Percentiles rank a stretch among this genome's conserved stretches.
Evolutionary conservation across 2,329 filamentous ascomycete species (phyloP).

Genomic region (Monosporascus sp.): DNA sequence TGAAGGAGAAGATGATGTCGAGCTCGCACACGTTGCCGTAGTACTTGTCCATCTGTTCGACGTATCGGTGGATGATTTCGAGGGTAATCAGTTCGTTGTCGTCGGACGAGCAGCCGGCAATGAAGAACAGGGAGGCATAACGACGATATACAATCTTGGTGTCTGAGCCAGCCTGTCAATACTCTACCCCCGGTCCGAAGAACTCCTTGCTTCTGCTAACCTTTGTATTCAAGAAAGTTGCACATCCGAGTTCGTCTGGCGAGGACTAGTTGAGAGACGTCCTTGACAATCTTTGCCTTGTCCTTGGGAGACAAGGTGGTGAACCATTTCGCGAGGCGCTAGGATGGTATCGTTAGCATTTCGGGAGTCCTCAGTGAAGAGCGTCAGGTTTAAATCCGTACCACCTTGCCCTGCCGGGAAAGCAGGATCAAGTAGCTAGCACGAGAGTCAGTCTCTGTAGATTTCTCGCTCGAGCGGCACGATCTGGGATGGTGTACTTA

Average conservation of each 20-base stretch:
- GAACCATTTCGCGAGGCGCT: slow-evolving; percentile 99
- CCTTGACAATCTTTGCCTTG: slow-evolving; percentile 99
- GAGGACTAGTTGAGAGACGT: slow-evolving; percentile 95
- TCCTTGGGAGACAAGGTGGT: slow-evolving; percentile 95
- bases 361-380: slow-evolving; percentile 9
- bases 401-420: slow-evolving; percentile 98
- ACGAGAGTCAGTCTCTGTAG: slow-evolving; percentile 17
- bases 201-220: slow-evolving; percentile 38
- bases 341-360: slow-evolving; percentile 18
- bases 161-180: slow-evolving; percentile 49
- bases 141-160: slow-evolving; percentile 98
- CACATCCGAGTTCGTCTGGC: slow-evolving; percentile 97
- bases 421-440: slow-evolving; percentile 92
- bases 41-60: slow-evolving; percentile 99
- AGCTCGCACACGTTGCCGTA: slow-evolving; percentile 99
- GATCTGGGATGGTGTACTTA: slow-evolving; percentile 34
- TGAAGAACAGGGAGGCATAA: slow-evolving; percentile 99
- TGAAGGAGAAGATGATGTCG: slow-evolving; percentile 99
- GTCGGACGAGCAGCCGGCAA: slow-evolving; percentile 91
- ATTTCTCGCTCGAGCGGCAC: slow-evolving; percentile 2
- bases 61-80: slow-evolving; percentile 97
- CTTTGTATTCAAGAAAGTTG: slow-evolving; percentile 99
- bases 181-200: neutral
- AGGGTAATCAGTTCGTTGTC: slow-evolving; percentile 98
- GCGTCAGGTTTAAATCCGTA: slow-evolving; percentile 51